Evolutionary conservation across 1,284 basidiomycete species (phyloP), one percentile per base, ranked within the genome.

Genomic region (Apiotrichum akiyoshidainum): DNA sequence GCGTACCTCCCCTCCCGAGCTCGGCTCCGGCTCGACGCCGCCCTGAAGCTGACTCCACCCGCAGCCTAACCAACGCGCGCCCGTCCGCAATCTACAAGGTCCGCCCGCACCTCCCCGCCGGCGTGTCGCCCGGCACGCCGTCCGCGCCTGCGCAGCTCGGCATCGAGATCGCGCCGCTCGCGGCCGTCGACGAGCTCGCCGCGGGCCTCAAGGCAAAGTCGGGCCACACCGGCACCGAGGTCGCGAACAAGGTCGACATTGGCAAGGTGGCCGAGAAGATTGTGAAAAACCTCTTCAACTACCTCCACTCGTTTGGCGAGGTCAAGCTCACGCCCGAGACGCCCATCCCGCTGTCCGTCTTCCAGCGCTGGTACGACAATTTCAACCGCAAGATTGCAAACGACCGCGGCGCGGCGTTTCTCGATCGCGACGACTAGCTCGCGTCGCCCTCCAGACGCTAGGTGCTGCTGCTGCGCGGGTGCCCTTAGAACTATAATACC

Each of bases 81-180:
- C 92, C 92, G 0, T 93, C 90, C 1, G 87, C 91, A 1, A 92
- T 96, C 68, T 95, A 93, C 80, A 87, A 90, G 17, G 82, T 95
- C 17, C 84, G 87, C 11, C 86, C 72, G 83, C 52, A 85, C 82
- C 48, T 74, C 31, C 71, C 74, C 1, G n/a, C 72, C 7, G 58
- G 63, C 17, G 52, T 59, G 2, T 50, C 60, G 2, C 59, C 65
- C 35, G 62, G 46, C 52, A 46, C 46, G 45, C 26, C 59, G 1
- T 83, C 11, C 71, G 79, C 58, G 61, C 80, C 60, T 68, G 83
- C 40, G 68, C 80, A 52, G 76, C 82, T 68, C 69, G 81, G 57
- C 74, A 84, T 46, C 82, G 86, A 66, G 80, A 83, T 64, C 80
- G 84, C 50, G 82, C 87, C 80, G 78, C 81, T 58, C 68, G 78